phyloP scores from a whole-genome alignment of 2,329 filamentous ascomycete genomes.

The Escovopsis sp. region DNA sequence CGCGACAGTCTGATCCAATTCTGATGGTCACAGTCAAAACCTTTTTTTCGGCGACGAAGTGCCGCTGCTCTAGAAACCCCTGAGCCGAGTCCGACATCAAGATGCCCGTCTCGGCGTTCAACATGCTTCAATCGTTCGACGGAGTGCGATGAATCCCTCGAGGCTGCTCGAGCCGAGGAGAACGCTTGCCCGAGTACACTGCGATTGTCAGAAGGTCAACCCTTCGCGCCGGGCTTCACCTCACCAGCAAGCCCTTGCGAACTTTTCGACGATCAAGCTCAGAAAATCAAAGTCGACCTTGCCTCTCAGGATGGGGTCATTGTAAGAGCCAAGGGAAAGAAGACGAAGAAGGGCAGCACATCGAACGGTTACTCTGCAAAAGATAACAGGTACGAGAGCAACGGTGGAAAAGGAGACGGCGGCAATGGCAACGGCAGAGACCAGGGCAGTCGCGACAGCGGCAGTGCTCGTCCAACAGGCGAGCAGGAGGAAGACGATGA shows the following conservation, averaged over 20 bases:
- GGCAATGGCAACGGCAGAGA: not conserved
- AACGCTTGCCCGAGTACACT: slow-evolving; percentile 7
- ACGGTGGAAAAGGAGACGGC: not conserved
- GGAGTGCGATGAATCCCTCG: slow-evolving; percentile 11
- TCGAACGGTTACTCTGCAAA: slow-evolving; percentile 2
- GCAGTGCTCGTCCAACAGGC: slow-evolving; percentile 5
- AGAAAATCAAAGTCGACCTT: slow-evolving; percentile 39
- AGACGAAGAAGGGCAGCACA: slow-evolving; percentile 25
- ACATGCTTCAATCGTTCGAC: slow-evolving; percentile 10
- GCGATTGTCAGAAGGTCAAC: not conserved
- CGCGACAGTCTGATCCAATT: no score
- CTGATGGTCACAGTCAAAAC: no score
- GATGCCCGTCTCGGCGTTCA: slow-evolving; percentile 19
- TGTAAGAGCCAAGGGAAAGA: slow-evolving; percentile 42
- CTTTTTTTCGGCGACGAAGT: no score
- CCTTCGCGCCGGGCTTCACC: no score
- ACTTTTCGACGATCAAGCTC: slow-evolving; percentile 23
- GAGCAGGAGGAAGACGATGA: slow-evolving; percentile 25
- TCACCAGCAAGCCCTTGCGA: slow-evolving; percentile 8
- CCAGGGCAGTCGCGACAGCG: not conserved
- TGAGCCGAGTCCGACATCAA: slow-evolving; percentile 18
- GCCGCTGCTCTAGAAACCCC: no score
- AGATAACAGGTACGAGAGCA: not conserved
- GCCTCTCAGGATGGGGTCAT: slow-evolving; percentile 36
- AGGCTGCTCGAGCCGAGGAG: slow-evolving; percentile 18